These are phyloP conservation scores for Colletotrichum euphorbiae DNA, from an alignment of 2,329 filamentous ascomycete species.

Conservation along the genomic window DNA sequence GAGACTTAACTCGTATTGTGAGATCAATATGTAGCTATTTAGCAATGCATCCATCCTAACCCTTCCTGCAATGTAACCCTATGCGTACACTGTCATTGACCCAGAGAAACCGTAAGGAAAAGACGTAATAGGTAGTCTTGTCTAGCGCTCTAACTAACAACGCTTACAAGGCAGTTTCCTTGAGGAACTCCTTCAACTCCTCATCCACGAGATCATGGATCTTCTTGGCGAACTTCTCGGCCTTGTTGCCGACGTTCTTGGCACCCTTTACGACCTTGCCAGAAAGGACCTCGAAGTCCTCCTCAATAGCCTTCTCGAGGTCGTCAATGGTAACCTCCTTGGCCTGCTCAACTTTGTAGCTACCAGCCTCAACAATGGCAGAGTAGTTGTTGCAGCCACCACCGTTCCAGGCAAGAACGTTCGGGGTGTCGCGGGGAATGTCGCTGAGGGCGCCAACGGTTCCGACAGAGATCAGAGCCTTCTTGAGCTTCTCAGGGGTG, in stretches of 20 bases:
- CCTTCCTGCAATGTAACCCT: slow-evolving; percentile 37
- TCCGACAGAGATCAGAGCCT: slow-evolving; percentile 83
- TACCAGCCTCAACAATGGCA: slow-evolving; percentile 79
- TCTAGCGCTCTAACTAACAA: slow-evolving; percentile 17
- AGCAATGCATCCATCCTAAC: slow-evolving; percentile 38
- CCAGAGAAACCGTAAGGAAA: slow-evolving; percentile 43
- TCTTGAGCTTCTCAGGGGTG: slow-evolving; percentile 94
- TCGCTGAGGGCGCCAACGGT: slow-evolving; percentile 83
- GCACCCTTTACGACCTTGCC: slow-evolving; percentile 67
- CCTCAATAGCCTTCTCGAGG: slow-evolving; percentile 69
- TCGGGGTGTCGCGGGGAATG: slow-evolving; percentile 87
- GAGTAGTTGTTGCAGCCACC: slow-evolving; percentile 93
- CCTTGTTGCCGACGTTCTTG: slow-evolving; percentile 65
- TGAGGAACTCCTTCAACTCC: slow-evolving; percentile 70
- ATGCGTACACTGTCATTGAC: slow-evolving; percentile 39
- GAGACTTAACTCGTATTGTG: slow-evolving; percentile 31
- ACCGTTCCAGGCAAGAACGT: slow-evolving; percentile 99
- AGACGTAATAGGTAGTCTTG: slow-evolving; percentile 19
- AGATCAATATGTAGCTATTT: slow-evolving; percentile 38
- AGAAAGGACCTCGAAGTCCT: slow-evolving; percentile 70
- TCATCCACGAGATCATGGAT: slow-evolving; percentile 71
- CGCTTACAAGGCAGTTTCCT: slow-evolving; percentile 59
- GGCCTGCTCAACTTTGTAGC: slow-evolving; percentile 71
- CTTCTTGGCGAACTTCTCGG: slow-evolving; percentile 72
- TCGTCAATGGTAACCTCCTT: slow-evolving; percentile 63